Evolutionary conservation across 495 filamentous ascomycete species (phyloP).

Genomic region (Ascodesmis nigricans): DNA sequence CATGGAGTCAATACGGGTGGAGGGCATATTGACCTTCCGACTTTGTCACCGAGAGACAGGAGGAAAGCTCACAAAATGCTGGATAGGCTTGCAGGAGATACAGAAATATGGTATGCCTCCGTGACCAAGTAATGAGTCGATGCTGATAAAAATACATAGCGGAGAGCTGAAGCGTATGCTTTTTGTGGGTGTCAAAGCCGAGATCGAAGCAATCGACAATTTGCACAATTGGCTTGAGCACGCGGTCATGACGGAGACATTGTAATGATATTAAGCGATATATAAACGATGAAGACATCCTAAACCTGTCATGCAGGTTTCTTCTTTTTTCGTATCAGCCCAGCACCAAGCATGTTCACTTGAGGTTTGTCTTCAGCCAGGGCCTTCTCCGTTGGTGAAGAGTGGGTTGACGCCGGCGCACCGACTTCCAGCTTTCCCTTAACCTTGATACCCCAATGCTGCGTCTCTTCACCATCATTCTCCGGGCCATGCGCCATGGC

Average conservation of each 20-base stretch:
- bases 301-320: too few species aligned
- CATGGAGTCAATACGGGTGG: constrained; percentile 2
- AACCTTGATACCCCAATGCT: constrained; percentile 4
- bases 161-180: constrained; percentile 67
- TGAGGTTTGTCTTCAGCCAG: constrained; percentile 5
- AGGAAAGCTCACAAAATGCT: constrained; percentile 47
- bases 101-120: constrained; percentile 26
- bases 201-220: constrained; percentile 42
- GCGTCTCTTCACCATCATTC: constrained; percentile 4
- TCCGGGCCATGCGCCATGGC: constrained; percentile 17
- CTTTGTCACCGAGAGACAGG: constrained; percentile 41
- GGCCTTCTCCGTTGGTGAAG: constrained; percentile 8
- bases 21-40: constrained; percentile 23
- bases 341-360: constrained; percentile 18
- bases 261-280: too few species aligned
- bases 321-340: constrained; percentile 20
- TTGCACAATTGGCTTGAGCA: constrained; percentile 24
- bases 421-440: too few species aligned
- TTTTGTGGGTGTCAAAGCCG: constrained; percentile 65
- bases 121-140: constrained; percentile 1
- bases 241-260: too few species aligned
- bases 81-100: constrained; percentile 29
- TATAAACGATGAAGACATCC: too few species aligned
- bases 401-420: too few species aligned
- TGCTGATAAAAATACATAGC: constrained; percentile 27